Percentiles rank a stretch among this genome's conserved stretches.
phyloP scores from a whole-genome alignment of 768 basidiomycete genomes.

The Boletus patriciae region DNA sequence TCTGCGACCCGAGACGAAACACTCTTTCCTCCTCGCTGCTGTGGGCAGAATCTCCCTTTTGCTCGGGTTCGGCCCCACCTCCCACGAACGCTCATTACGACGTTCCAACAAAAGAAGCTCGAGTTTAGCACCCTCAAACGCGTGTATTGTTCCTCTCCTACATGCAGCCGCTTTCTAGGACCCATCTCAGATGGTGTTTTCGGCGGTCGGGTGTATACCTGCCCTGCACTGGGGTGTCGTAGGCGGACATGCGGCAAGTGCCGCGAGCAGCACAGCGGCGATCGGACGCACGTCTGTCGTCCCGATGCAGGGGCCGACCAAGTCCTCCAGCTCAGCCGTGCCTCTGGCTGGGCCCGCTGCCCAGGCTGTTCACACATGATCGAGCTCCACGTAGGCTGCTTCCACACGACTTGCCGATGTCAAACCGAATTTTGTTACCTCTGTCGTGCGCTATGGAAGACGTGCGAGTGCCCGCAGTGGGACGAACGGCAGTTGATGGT shows the following conservation, averaged over 20 bases:
- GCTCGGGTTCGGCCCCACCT: slow-evolving; percentile 27
- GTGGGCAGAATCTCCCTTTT: slow-evolving; percentile 32
- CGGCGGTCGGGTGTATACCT: slow-evolving; percentile 18
- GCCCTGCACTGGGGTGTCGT: slow-evolving; percentile 19
- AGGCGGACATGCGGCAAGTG: slow-evolving; percentile 28
- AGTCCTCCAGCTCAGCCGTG: slow-evolving; percentile 27
- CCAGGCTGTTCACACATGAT: slow-evolving; percentile 42
- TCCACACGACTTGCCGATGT: slow-evolving; percentile 44
- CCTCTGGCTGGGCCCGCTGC: slow-evolving; percentile 39
- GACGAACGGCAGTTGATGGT: slow-evolving; percentile 46
- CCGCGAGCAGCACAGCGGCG: slow-evolving; percentile 25
- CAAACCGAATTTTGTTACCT: slow-evolving; percentile 44
- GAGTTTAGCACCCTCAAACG: slow-evolving; percentile 38
- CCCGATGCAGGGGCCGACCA: slow-evolving; percentile 26
- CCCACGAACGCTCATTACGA: slow-evolving; percentile 12
- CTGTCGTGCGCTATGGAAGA: slow-evolving; percentile 61
- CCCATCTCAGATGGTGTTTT: slow-evolving; percentile 30
- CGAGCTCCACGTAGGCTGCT: slow-evolving; percentile 39
- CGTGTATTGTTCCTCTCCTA: slow-evolving; percentile 37
- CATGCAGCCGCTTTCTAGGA: slow-evolving; percentile 40
- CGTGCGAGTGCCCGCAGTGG: slow-evolving; percentile 64
- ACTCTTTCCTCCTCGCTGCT: slow-evolving; percentile 44
- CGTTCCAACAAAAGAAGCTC: slow-evolving; percentile 26
- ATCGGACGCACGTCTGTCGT: slow-evolving; percentile 26
- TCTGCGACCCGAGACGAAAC: slow-evolving; percentile 38